These are phyloP conservation scores for Lepidopterella palustris DNA, from an alignment of 495 filamentous ascomycete species.

Conservation along the genomic window DNA sequence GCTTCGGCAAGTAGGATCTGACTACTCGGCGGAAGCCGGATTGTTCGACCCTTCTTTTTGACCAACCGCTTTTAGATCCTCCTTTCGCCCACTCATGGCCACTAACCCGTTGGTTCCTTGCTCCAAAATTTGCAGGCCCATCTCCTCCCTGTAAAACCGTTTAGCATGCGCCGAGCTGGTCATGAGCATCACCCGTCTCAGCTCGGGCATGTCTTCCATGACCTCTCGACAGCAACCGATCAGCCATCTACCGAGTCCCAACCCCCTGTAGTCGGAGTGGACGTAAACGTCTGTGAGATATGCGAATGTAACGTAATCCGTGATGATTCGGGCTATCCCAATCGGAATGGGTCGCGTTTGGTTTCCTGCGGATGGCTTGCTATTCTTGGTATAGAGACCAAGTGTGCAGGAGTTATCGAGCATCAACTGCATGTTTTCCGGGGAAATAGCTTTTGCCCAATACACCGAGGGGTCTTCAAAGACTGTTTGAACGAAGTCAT, in stretches of 20 bases:
- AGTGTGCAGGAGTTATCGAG: constrained; percentile 32
- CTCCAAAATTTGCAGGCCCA: constrained; percentile 17
- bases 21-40: not conserved
- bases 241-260: constrained; percentile 59
- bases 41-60: not conserved
- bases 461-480: constrained; percentile 30
- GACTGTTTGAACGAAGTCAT: constrained; percentile 30
- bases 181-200: constrained; percentile 41
- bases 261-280: constrained; percentile 46
- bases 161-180: constrained; percentile 6
- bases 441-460: constrained; percentile 29
- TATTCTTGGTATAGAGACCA: constrained; percentile 26
- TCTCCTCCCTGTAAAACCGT: constrained; percentile 16
- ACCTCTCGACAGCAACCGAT: constrained; percentile 52
- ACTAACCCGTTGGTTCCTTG: not conserved
- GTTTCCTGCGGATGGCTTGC: not conserved
- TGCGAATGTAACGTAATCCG: constrained; percentile 58
- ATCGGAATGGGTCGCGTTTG: constrained; percentile 35
- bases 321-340: constrained; percentile 58
- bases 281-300: constrained; percentile 68
- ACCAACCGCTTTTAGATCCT: not conserved
- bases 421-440: constrained; percentile 16
- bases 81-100: constrained; percentile 17
- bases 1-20: too few relatives aligned
- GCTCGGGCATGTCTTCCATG: constrained; percentile 47